These are phyloP conservation scores for Ammopiptanthus mongolicus DNA, from an alignment of 306 rosid species.

Conservation along the genomic window DNA sequence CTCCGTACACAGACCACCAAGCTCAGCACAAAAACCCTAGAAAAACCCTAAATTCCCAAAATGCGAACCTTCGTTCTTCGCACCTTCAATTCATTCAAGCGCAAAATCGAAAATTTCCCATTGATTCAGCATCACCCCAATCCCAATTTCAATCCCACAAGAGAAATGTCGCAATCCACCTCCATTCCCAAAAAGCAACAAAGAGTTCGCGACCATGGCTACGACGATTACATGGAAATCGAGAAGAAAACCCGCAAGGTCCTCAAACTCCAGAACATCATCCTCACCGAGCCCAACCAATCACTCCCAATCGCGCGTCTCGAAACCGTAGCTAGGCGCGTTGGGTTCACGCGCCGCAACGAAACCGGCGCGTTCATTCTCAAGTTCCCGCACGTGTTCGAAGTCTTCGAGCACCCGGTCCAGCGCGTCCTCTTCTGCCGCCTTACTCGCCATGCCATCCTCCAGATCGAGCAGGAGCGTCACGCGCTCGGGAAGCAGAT, in stretches of 20 bases:
- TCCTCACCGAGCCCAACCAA: conserved; percentile 52
- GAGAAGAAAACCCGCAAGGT: conserved; percentile 82
- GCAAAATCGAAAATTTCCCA: conserved; percentile 13
- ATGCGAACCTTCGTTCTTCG: conserved; percentile 35
- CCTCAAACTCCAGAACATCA: conserved; percentile 60
- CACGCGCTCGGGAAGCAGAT: conserved; percentile 45
- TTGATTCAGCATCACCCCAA: conserved; percentile 24
- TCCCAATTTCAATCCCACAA: conserved; percentile 7
- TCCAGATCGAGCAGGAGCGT: conserved; percentile 69
- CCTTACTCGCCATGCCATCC: conserved; percentile 61
- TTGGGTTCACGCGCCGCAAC: conserved; percentile 67
- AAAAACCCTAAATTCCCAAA: conserved; percentile 28
- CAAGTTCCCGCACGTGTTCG: conserved; percentile 82
- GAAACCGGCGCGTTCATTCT: conserved; percentile 65
- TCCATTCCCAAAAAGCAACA: conserved; percentile 63
- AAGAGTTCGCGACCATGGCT: conserved; percentile 82
- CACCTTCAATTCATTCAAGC: conserved; percentile 25
- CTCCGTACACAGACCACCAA: background rate
- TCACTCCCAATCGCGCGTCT: conserved; percentile 68
- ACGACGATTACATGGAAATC: conserved; percentile 84
- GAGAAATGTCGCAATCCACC: conserved; percentile 69
- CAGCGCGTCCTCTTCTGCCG: conserved; percentile 77
- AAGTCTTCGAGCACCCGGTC: conserved; percentile 84
- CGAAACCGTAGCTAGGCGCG: conserved; percentile 63
- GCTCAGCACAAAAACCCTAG: conserved; percentile 5